Conservation (phyloP, 345 rosid species). For the Dipteronia dyeriana region DNA sequence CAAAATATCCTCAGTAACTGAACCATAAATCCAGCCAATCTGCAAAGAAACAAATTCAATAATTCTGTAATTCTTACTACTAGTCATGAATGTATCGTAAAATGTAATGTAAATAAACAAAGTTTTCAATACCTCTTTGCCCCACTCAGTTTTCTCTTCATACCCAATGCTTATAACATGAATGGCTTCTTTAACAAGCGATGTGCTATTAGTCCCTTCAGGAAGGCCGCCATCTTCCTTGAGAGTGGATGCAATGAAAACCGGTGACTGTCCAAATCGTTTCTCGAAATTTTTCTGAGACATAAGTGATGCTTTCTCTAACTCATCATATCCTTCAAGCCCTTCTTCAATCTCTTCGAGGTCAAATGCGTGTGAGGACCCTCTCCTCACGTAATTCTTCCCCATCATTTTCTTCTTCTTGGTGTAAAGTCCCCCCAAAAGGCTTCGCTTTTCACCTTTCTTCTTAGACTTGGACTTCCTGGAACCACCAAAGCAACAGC, state of each 20-base stretch:
- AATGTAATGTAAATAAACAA: not conserved
- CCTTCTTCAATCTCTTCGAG: slow-evolving; percentile 99
- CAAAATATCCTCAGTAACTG: slow-evolving; percentile 86
- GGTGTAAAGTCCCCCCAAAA: slow-evolving; percentile 49
- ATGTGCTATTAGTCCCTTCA: slow-evolving; percentile 72
- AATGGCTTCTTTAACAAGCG: slow-evolving; percentile 90
- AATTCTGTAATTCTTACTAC: not conserved
- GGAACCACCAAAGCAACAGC: slow-evolving; percentile 90
- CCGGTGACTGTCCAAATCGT: slow-evolving; percentile 91
- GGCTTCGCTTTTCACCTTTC: slow-evolving; percentile 57
- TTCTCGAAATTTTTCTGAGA: slow-evolving; percentile 95
- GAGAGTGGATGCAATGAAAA: slow-evolving; percentile 85
- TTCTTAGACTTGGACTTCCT: slow-evolving; percentile 77
- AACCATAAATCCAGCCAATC: slow-evolving; percentile 99
- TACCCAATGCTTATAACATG: slow-evolving; percentile 94
- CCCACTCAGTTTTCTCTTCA: slow-evolving; percentile 98
- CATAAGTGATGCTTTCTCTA: slow-evolving; percentile 91
- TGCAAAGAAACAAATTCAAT: slow-evolving; percentile 27
- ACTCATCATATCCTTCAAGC: slow-evolving; percentile 90
- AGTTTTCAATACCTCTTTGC: slow-evolving; percentile 67
- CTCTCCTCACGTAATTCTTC: slow-evolving; percentile 66
- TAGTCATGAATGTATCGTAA: not conserved
- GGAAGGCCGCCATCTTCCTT: slow-evolving; percentile 97
- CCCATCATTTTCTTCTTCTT: slow-evolving; percentile 76
- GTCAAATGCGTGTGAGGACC: slow-evolving; percentile 56